These are phyloP conservation scores for Licmophora abbreviata DNA, from an alignment of 108 stramenopile genomes.

Conservation along the genomic window DNA sequence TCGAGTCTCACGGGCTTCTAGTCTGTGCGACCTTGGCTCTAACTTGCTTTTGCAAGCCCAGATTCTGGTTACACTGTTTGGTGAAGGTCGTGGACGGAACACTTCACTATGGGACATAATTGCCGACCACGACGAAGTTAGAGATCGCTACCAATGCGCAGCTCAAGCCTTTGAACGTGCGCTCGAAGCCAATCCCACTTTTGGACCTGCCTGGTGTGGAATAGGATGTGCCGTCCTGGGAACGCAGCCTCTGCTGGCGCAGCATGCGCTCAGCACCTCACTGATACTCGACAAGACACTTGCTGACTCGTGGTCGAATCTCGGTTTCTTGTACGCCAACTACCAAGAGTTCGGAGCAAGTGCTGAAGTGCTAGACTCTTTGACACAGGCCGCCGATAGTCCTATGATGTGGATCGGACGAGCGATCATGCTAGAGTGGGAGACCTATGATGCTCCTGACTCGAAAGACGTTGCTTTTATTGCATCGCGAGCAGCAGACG, in stretches of 20 bases:
- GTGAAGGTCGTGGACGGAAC: conserved; percentile 14
- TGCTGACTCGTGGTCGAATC: conserved; percentile 58
- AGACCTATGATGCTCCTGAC: conserved; percentile 14
- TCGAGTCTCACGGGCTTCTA: conserved; percentile 20
- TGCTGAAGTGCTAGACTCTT: conserved; percentile 32
- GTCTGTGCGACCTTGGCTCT: conserved; percentile 38
- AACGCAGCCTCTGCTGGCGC: conserved; percentile 46
- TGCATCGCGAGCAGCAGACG: conserved; percentile 39
- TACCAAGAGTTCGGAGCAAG: conserved; percentile 24
- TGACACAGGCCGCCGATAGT: conserved; percentile 66
- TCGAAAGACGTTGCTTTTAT: conserved; percentile 6
- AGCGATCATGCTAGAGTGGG: conserved; percentile 51
- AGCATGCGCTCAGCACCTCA: conserved; percentile 60
- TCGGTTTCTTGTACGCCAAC: conserved; percentile 51
- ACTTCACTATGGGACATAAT: neutral
- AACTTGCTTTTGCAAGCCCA: conserved; percentile 60
- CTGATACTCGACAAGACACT: conserved; percentile 43
- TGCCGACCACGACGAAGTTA: conserved; percentile 8
- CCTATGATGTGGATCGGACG: conserved; percentile 79
- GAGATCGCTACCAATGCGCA: conserved; percentile 13
- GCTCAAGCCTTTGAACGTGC: conserved; percentile 16
- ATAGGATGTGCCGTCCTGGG: conserved; percentile 42
- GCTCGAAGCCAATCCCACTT: conserved; percentile 23
- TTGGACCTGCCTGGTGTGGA: conserved; percentile 62
- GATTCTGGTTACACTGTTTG: conserved; percentile 13